Evolutionary conservation across 2,329 filamentous ascomycete genomes (phyloP), one percentile per base, ranked within the genome.

Genomic region (Plenodomus lindquistii): DNA sequence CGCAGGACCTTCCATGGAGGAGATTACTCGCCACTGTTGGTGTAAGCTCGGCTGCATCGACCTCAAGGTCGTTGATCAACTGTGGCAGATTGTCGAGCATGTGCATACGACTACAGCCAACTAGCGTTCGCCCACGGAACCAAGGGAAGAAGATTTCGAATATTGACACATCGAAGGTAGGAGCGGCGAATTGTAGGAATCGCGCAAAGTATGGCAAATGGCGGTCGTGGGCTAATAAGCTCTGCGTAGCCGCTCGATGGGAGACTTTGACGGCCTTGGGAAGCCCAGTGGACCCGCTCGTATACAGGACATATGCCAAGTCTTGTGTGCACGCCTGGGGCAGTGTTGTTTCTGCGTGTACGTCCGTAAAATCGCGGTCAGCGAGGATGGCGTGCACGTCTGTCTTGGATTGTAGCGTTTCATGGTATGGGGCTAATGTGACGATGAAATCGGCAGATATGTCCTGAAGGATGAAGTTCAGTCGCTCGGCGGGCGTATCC

Each of bases 141-240:
- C 92, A 76, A 0, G 92, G 88, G 57, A 96, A 96, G 78, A 96
- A 96, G 6, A 95, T 92, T 67, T 97, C 92, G 67, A 97, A 97
- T 5, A 96, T 87, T 0, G 90, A 96, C 7, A 97, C 92, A 70
- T 97, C 92, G 67, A 97, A 97, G 0, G 91, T 96, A 1, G 92
- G 90, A 2, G 91, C 87, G 4, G 92, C 92, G 69, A 96, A 96
- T 68, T 97, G 92, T 1, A 97, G 80, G 68, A 97, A 96, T 38
- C 91, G 83, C 15, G 78, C 77, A 65, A 96, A 96, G 0, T 44
- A 34, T 2, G 92, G 92, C 35, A 97, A 86, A 60, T 92, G 85
- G 39, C 76, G 79, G 62, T 95, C 81, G 65, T 97, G 92, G 2
- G 90, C 89, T 37, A 96, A 79, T 7, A 97, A 73, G 47, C 88